Conservation (phyloP, 345 rosid genomes). For the Syzygium oleosum region DNA sequence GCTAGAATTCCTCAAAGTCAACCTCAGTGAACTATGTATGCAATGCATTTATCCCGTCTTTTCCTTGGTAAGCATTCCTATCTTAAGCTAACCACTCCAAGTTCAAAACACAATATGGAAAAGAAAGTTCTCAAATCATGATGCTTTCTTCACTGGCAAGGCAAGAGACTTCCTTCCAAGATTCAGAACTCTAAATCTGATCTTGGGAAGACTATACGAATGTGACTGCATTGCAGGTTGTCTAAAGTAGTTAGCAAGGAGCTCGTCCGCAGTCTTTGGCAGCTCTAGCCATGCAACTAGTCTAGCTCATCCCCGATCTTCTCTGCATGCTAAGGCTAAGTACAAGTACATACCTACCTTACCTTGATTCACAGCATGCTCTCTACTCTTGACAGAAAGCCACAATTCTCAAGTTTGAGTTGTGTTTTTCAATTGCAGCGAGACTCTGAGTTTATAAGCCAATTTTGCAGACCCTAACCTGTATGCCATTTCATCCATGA, state of each 20-base stretch:
- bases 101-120: background rate
- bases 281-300: background rate
- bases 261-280: background rate
- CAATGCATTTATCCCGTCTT: background rate
- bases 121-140: background rate
- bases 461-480: slow-evolving; percentile 25
- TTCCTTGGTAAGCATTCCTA: background rate
- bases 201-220: background rate
- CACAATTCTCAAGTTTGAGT: background rate
- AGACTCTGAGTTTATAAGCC: background rate
- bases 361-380: background rate
- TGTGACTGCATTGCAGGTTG: background rate
- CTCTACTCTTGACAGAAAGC: background rate
- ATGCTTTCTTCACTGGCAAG: background rate
- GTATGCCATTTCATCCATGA: slow-evolving; percentile 97
- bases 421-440: background rate
- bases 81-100: background rate
- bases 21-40: background rate
- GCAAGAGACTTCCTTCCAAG: background rate
- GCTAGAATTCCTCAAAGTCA: background rate
- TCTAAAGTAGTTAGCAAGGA: background rate
- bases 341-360: background rate
- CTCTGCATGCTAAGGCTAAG: background rate
- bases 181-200: background rate
- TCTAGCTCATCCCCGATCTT: background rate